Base-by-base conservation (phyloP, 73 alveolate species). In the Uronychia setigera region DNA sequence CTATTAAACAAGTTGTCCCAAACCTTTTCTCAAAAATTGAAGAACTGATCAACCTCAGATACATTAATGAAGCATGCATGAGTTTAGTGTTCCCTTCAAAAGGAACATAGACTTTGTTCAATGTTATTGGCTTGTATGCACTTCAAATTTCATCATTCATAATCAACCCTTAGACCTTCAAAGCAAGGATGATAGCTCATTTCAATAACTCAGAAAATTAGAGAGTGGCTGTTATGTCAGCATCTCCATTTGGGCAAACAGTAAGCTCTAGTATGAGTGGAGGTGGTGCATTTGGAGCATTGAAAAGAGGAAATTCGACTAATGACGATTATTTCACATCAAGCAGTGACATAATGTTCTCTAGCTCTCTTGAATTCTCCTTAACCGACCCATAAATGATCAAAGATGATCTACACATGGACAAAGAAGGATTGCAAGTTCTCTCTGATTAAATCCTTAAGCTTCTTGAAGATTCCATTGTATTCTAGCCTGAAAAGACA, bases 61-160 rank as follows among this genome's bases (percentile, higher is more conserved):
- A 89, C 75, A 78, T 59, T 46, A 84, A 84, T 32, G 92, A 89
- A 29, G 88, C 92, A 0, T 89, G 95, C 74, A 84, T 83, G 92
- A 79, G 89, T 28, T 82, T 89, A 32, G 87, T 89, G 29, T 89
- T 89, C 82, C 90, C 95, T 1, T 76, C 84, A 29, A 89, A 89
- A 59, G 90, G 87, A 31, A 34, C 87, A 0, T 31, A 80, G 29
- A 83, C 95, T 29, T 32, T 89, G 79, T 89, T 89, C 82, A 80
- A 89, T 58, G 76, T 87, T 28, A 87, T 86, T 1, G 95, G 95
- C 0, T 58, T 79, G 28, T 79, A 83, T 59, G 80, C 89, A 32
- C 77, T 89, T 67, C 92, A 89, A 26, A 30, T 89, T 34, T 35
- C 86, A 26, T 89, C 95, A 1, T 83, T 32, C 83, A 57, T 89